A percentile compares a stretch with the other conserved stretches of the same genome.
Conservation (phyloP, 2,329 filamentous ascomycete species). For the Grosmannia penicillata region DNA sequence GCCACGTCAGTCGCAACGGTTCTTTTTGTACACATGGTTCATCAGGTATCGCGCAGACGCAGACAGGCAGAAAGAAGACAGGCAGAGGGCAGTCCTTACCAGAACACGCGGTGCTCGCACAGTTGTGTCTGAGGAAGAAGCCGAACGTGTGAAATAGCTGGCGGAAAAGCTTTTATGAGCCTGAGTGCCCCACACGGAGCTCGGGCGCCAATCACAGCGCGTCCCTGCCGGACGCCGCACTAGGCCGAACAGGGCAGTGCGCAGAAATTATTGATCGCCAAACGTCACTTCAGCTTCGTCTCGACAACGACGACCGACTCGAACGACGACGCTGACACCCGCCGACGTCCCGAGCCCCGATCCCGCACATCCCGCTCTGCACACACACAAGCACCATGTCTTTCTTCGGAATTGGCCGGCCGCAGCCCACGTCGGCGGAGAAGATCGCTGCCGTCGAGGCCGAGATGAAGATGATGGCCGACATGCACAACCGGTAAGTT, state of each 20-base stretch:
- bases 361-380: neutral
- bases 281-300: neutral
- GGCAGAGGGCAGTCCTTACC: neutral
- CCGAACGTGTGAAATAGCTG: no score
- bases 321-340: neutral
- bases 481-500: constrained; percentile 91
- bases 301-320: neutral
- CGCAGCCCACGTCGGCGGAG: constrained; percentile 85
- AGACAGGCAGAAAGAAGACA: neutral
- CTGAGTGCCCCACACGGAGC: neutral
- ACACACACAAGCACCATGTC: constrained; percentile 8
- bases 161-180: no score
- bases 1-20: constrained; percentile 44
- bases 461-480: constrained; percentile 87
- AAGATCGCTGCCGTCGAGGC: constrained; percentile 95
- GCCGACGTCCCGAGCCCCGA: neutral
- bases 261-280: neutral
- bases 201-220: neutral
- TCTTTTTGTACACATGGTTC: constrained; percentile 36
- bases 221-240: no score
- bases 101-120: neutral
- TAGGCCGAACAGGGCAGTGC: no score
- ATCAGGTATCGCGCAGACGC: constrained; percentile 22
- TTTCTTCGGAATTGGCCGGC: constrained; percentile 32
- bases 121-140: no score